Conservation (phyloP, 2,329 filamentous ascomycete genomes). For the Coleophoma eucalyptorum region DNA sequence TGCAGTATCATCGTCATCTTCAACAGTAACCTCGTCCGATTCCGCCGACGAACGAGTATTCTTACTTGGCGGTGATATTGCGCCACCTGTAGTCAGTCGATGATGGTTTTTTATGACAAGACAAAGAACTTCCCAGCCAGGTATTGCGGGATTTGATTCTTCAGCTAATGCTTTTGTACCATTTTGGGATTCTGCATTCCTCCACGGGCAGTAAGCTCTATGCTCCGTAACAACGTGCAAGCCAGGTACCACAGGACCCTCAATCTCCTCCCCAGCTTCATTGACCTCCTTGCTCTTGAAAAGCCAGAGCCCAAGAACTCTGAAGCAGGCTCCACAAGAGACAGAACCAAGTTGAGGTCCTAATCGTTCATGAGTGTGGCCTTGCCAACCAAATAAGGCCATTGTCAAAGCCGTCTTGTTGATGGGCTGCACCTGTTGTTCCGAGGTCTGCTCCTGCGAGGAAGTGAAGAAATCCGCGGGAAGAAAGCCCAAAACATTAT, state of each 20-base stretch:
- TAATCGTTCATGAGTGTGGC: conserved; percentile 28
- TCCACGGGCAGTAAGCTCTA: conserved; percentile 82
- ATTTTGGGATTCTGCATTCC: conserved; percentile 60
- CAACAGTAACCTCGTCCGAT: conserved; percentile 4
- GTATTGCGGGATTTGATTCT: conserved; percentile 25
- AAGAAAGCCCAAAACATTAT: conserved; percentile 45
- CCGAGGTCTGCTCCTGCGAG: conserved; percentile 20
- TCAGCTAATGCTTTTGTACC: conserved; percentile 24
- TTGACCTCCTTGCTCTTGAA: conserved; percentile 74
- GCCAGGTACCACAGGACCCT: conserved; percentile 56
- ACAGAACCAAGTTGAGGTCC: conserved; percentile 36
- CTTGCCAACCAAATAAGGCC: conserved; percentile 74
- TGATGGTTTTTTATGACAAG: conserved; percentile 56
- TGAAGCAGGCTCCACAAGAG: conserved; percentile 77
- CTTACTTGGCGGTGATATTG: conserved; percentile 3
- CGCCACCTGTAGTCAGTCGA: conserved; percentile 13
- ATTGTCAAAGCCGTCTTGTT: conserved; percentile 64
- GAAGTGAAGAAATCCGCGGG: conserved; percentile 51
- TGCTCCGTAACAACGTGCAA: conserved; percentile 71
- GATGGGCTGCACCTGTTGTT: conserved; percentile 23
- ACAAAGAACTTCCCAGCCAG: conserved; percentile 53
- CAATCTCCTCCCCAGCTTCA: conserved; percentile 44
- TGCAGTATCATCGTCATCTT: conserved; percentile 28
- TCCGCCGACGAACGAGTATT: conserved; percentile 2
- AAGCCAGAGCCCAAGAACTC: conserved; percentile 89